phyloP scores from a whole-genome alignment of 148 eudicot species.

The Camellia lanceoleosa region DNA sequence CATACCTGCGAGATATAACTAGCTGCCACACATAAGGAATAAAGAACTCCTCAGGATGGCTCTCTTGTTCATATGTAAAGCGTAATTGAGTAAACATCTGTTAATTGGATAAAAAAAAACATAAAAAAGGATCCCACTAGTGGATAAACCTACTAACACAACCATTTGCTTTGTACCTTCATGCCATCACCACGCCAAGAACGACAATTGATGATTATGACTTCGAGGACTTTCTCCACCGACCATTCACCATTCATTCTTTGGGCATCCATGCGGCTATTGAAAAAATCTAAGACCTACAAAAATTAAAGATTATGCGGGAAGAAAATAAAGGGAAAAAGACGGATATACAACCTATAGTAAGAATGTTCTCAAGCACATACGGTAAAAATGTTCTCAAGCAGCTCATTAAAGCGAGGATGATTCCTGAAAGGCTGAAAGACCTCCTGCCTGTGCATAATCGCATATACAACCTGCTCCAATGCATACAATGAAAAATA shows the following conservation, averaged over 20 bases:
- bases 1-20: constrained; percentile 63
- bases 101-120: background rate
- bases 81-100: constrained; percentile 87
- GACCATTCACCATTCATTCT: constrained; percentile 83
- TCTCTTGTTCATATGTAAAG: constrained; percentile 98
- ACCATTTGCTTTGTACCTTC: constrained; percentile 48
- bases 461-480: constrained; percentile 89
- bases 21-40: constrained; percentile 97
- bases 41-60: constrained; percentile 94
- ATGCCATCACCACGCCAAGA: constrained; percentile 98
- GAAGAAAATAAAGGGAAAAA: background rate
- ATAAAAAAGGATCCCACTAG: background rate
- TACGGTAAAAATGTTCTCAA: constrained; percentile 91
- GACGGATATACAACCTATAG: constrained; percentile 42
- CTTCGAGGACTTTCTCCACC: constrained; percentile 88
- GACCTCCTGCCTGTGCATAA: constrained; percentile 95
- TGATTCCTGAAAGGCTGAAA: constrained; percentile 87
- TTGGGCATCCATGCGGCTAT: constrained; percentile 88
- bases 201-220: constrained; percentile 67
- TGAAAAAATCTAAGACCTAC: constrained; percentile 89
- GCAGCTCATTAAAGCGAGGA: constrained; percentile 83
- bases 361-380: constrained; percentile 82
- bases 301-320: constrained; percentile 2
- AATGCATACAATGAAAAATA: constrained; percentile 2
- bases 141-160: background rate